phyloP scores from a whole-genome alignment of 192 early-diverging fungal genomes.

The Backusella morwellensis region DNA sequence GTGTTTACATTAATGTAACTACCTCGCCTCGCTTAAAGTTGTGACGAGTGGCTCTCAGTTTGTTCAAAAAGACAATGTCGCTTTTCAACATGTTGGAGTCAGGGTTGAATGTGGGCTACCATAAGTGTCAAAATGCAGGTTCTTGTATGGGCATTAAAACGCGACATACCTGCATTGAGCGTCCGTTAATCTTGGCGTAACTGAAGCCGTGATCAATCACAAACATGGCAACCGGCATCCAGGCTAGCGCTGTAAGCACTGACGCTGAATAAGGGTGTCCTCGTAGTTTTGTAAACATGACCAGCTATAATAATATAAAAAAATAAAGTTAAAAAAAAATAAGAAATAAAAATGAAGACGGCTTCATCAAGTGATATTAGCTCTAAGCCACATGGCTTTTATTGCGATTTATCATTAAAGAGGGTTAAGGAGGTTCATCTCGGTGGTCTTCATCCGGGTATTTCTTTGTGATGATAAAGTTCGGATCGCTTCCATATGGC shows the following conservation, averaged over 20 bases:
- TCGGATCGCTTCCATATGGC: neutral
- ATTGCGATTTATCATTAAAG: neutral
- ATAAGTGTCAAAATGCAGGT: neutral
- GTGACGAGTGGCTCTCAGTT: conserved; percentile 43
- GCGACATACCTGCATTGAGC: conserved; percentile 54
- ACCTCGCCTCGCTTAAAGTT: conserved; percentile 63
- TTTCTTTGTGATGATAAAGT: neutral
- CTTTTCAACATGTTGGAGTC: conserved; percentile 60
- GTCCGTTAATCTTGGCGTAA: conserved; percentile 42
- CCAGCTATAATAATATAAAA: neutral
- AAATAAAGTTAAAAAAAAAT: neutral
- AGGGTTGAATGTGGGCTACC: conserved; percentile 72
- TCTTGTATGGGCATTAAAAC: neutral
- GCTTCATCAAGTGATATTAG: neutral
- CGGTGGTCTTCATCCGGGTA: neutral
- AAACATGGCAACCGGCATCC: conserved; percentile 50
- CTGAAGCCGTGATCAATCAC: conserved; percentile 52
- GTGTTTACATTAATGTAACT: conserved; percentile 50
- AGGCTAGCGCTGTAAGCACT: conserved; percentile 31
- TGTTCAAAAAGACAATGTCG: conserved; percentile 68
- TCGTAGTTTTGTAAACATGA: conserved; percentile 10
- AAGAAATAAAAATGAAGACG: neutral
- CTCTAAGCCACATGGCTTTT: neutral
- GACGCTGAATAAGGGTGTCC: conserved; percentile 21
- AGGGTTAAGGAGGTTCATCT: neutral